Base-by-base conservation (phyloP, 768 basidiomycete genomes). In the Leccinum variicolor region DNA sequence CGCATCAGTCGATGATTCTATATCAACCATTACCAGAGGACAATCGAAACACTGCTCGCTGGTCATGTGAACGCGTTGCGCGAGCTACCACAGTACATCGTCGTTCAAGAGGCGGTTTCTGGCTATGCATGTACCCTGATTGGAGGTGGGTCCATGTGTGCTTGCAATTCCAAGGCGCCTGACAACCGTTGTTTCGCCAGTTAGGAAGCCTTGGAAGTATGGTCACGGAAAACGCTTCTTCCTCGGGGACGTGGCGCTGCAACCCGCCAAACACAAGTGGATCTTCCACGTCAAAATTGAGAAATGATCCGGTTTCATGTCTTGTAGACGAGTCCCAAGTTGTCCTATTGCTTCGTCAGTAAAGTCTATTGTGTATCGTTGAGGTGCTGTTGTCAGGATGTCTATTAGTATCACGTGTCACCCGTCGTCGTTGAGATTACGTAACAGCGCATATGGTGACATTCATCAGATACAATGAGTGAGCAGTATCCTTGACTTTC, bases 191-290 rank as follows among this genome's bases (percentile, higher is more conserved):
- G 53, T 54, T 34, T 45, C 23, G 49, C 31, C 28, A 70, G 69
- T 46, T 1, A 65, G 60, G 41, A 71, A 66, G 46, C 66, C 61
- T 17, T 70, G 69, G 70, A 62, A 52, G 41, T 71, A 70, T 21
- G 69, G 70, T 21, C 69, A 54, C 6, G 70, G 64, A 34, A 71
- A 66, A 59, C 62, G 23, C 4, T 70, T 70, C 59, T 58, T 57
- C 50, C 68, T 63, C 28, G 68, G 66, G 4, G 52, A 58, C 10
- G 23, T 14, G 25, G n/a, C 26, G 14, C 50, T 70, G 33, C 64
- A 53, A 46, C 41, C 64, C 11, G 69, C 69, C 17, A 31, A 67
- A 41, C 61, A 70, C 55, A 70, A 70, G 39, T 70, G 69, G 69
- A 49, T 61, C n/a, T 70, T 70, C 43, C 53, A 41, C 53, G 53